Percentiles rank a stretch among this genome's conserved stretches.
Conservation (phyloP, 495 filamentous ascomycete species). For the Talaromyces thailandensis region DNA sequence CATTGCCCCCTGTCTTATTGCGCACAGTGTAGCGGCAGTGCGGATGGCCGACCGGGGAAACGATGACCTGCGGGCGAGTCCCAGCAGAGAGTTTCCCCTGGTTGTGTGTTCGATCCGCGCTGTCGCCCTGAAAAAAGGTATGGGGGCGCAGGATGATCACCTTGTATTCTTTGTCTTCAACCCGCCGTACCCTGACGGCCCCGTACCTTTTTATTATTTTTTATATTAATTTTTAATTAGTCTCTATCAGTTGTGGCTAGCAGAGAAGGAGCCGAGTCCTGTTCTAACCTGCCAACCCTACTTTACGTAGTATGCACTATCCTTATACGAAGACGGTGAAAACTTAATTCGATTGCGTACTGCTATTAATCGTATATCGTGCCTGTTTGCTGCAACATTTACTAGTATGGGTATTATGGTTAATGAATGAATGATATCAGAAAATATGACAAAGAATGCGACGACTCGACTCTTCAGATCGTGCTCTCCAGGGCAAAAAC, state of each 20-base stretch:
- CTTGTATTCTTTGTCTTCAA: too few relatives aligned
- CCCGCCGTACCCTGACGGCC: too few relatives aligned
- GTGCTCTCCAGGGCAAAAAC: conserved; percentile 45
- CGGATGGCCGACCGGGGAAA: neutral
- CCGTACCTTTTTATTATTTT: too few relatives aligned
- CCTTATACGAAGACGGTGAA: too few relatives aligned
- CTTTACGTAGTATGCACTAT: too few relatives aligned
- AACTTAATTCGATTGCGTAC: neutral
- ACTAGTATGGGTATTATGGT: neutral
- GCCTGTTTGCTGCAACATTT: neutral
- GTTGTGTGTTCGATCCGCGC: neutral
- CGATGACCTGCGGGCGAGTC: neutral
- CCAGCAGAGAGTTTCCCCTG: neutral
- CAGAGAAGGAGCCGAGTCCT: too few relatives aligned
- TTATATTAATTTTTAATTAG: too few relatives aligned
- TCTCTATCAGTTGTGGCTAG: too few relatives aligned
- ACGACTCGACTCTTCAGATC: conserved; percentile 20
- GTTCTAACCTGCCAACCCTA: too few relatives aligned
- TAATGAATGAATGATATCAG: neutral
- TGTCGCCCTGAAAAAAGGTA: neutral
- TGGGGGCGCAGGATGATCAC: too few relatives aligned
- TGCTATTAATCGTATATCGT: neutral
- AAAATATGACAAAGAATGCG: neutral
- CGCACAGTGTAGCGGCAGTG: neutral
- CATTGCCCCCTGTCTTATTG: neutral